A percentile compares a stretch with the other conserved stretches of the same genome.
Conservation (phyloP, 768 basidiomycete species). For the Tylopilus sp. region DNA sequence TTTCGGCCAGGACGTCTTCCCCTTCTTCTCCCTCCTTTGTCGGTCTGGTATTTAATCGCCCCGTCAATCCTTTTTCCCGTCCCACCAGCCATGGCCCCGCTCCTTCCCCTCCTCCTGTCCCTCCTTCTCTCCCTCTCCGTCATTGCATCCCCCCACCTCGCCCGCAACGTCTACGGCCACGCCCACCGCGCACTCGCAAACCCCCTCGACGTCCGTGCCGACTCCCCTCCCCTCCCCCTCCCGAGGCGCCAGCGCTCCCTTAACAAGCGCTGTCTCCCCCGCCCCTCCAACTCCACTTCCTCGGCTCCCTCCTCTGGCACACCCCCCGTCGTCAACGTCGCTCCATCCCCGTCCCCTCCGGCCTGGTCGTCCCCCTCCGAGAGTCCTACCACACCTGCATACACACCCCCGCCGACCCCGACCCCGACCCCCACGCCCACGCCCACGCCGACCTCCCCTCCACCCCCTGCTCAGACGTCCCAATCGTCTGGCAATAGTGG, state of each 20-base stretch:
- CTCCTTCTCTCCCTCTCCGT: conserved; percentile 37
- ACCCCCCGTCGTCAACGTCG: conserved; percentile 20
- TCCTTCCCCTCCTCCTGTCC: conserved; percentile 41
- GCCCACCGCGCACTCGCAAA: conserved; percentile 17
- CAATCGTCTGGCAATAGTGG: conserved; percentile 7
- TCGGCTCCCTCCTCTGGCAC: background rate
- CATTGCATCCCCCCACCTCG: conserved; percentile 37
- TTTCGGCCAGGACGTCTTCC: background rate
- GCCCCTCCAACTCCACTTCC: conserved; percentile 15
- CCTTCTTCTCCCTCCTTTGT: background rate
- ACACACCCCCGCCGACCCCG: background rate
- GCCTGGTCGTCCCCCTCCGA: background rate
- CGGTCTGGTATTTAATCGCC: background rate
- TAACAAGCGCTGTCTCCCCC: conserved; percentile 25
- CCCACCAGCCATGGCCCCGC: conserved; percentile 28
- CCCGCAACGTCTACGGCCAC: conserved; percentile 26
- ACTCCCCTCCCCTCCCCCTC: background rate
- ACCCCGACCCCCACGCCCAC: background rate
- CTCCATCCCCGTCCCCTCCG: conserved; percentile 1
- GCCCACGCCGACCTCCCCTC: conserved; percentile 1
- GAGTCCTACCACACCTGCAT: background rate
- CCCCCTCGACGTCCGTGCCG: background rate
- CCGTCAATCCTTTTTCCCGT: background rate
- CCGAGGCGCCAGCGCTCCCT: conserved; percentile 26
- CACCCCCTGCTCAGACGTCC: conserved; percentile 17